phyloP scores from a whole-genome alignment of 164 flowering plant species.

The Piper betle region DNA sequence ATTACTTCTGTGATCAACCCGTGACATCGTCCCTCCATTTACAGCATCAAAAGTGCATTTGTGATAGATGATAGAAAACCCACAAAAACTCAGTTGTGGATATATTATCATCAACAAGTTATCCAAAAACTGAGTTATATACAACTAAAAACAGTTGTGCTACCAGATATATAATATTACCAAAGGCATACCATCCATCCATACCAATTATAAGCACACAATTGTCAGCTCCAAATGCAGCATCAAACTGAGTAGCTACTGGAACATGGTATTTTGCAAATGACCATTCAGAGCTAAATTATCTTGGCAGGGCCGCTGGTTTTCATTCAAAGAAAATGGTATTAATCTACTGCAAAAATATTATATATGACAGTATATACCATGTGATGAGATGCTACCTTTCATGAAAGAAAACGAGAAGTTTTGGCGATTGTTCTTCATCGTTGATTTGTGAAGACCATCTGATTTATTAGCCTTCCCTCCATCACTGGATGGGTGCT shows the following conservation, averaged over 20 bases:
- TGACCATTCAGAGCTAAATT: slow-evolving; percentile 94
- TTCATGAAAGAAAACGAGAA: slow-evolving; percentile 84
- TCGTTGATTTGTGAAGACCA: slow-evolving; percentile 51
- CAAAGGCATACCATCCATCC: slow-evolving; percentile 72
- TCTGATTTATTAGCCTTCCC: slow-evolving; percentile 51
- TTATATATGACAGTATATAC: not conserved
- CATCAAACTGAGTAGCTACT: slow-evolving; percentile 44
- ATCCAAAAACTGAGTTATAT: too few relatives aligned
- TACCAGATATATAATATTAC: too few relatives aligned
- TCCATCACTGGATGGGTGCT: slow-evolving; percentile 33
- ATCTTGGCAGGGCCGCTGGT: slow-evolving; percentile 73
- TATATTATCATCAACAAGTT: too few relatives aligned
- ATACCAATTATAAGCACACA: slow-evolving; percentile 53
- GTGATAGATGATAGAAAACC: slow-evolving; percentile 48
- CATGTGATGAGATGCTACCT: slow-evolving; percentile 30
- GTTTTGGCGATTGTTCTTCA: slow-evolving; percentile 49
- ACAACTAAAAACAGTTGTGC: too few relatives aligned
- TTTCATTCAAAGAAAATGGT: not conserved
- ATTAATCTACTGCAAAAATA: too few relatives aligned
- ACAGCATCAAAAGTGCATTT: slow-evolving; percentile 75
- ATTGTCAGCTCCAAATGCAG: slow-evolving; percentile 77
- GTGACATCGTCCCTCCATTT: slow-evolving; percentile 77
- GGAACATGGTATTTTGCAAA: slow-evolving; percentile 76
- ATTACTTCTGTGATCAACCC: slow-evolving; percentile 46
- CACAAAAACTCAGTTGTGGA: too few relatives aligned